These are phyloP conservation scores for Cyberlindnera mycetangii DNA, from an alignment of 805 yeast genomes.

Conservation along the genomic window DNA sequence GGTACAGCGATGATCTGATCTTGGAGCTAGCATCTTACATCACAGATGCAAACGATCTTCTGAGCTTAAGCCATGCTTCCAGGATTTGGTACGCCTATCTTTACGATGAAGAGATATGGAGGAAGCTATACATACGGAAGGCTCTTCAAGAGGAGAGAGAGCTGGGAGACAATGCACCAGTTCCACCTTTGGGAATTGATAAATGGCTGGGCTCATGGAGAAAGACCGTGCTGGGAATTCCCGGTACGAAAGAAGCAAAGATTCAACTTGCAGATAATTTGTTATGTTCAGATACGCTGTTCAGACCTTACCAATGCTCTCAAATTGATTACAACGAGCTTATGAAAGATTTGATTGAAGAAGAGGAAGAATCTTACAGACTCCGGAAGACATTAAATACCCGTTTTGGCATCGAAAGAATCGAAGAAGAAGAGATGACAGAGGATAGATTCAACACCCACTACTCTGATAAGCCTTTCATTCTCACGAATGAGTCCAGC, in stretches of 20 bases:
- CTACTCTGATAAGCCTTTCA: slow-evolving; percentile 63
- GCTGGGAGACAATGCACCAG: slow-evolving; percentile 15
- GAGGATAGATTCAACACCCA: slow-evolving; percentile 42
- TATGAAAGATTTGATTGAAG: slow-evolving; percentile 46
- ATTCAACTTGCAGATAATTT: slow-evolving; percentile 46
- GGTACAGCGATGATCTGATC: slow-evolving; percentile 62
- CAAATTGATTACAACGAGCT: slow-evolving; percentile 56
- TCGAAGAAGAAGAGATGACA: slow-evolving; percentile 43
- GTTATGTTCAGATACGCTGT: slow-evolving; percentile 73
- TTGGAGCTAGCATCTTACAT: slow-evolving; percentile 50
- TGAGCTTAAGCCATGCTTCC: slow-evolving; percentile 55
- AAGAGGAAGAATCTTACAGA: slow-evolving; percentile 36
- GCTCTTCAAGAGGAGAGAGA: slow-evolving; percentile 15
- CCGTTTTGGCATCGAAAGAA: slow-evolving; percentile 46
- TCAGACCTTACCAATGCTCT: slow-evolving; percentile 80
- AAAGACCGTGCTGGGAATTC: slow-evolving; percentile 46
- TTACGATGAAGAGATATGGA: slow-evolving; percentile 83
- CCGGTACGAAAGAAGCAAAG: slow-evolving; percentile 38
- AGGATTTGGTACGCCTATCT: slow-evolving; percentile 67
- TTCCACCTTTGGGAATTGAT: slow-evolving; percentile 29
- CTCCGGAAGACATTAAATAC: slow-evolving; percentile 22
- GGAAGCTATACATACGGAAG: slow-evolving; percentile 45
- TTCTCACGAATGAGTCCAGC: slow-evolving; percentile 35
- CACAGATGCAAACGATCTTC: slow-evolving; percentile 44
- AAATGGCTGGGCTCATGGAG: slow-evolving; percentile 85